Conservation (phyloP, 345 rosid genomes). For the Mangifera indica region DNA sequence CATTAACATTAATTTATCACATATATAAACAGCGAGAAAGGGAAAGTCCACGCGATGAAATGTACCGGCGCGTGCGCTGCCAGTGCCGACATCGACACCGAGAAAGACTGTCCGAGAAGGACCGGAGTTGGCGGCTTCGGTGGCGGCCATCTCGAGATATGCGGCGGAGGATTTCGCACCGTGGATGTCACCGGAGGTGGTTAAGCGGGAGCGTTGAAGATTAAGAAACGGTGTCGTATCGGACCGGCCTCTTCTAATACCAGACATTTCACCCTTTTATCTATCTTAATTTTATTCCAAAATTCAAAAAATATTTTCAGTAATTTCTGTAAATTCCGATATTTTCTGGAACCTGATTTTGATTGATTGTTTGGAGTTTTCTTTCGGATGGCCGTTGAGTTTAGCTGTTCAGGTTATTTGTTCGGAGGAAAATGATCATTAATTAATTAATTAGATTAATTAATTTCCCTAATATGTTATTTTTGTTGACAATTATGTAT, state of each 20-base stretch:
- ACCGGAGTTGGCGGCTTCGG: slow-evolving; percentile 21
- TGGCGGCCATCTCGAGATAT: slow-evolving; percentile 44
- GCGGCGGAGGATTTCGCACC: slow-evolving; percentile 14
- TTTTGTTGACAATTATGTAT: no score
- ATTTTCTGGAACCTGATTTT: not conserved
- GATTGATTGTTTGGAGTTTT: not conserved
- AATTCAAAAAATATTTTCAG: not conserved
- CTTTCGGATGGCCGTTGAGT: not conserved
- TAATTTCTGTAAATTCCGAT: not conserved
- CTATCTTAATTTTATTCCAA: no score
- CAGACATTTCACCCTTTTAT: slow-evolving; percentile 5
- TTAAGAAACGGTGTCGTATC: slow-evolving; percentile 31
- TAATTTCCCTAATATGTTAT: not conserved
- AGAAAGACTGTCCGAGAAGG: slow-evolving; percentile 60
- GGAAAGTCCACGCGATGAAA: not conserved
- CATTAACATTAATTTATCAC: not conserved
- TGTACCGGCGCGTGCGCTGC: slow-evolving; percentile 94
- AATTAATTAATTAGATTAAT: not conserved
- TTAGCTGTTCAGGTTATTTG: not conserved
- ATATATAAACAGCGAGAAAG: not conserved
- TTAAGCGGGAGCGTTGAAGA: slow-evolving; percentile 14
- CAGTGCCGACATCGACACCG: slow-evolving; percentile 96
- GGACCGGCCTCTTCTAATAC: slow-evolving; percentile 11
- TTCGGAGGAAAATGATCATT: not conserved
- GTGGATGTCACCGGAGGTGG: not conserved